Evolutionary conservation across 805 yeast species (phyloP), one percentile per base, ranked within the genome.

Genomic region (Starmerella floricola): DNA sequence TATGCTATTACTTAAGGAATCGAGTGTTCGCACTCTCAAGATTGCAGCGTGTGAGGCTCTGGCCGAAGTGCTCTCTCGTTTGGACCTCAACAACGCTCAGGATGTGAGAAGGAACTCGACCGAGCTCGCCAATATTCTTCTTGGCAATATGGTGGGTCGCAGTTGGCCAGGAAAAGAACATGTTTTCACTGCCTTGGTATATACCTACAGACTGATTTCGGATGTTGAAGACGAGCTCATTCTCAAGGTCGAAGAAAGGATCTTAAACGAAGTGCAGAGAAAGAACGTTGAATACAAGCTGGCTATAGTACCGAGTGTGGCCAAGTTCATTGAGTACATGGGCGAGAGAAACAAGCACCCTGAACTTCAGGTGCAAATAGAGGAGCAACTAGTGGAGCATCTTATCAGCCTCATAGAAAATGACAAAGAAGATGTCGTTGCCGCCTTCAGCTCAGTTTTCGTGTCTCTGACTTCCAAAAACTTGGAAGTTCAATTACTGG

Each of bases 141-240:
- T 81, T 15, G 69, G 68, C 23, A 74, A 93, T 0, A 67, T 77
- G 42, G 66, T 69, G 42, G 95, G 95, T 1, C 73, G 93, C 46
- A 72, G 88, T 8, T 88, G 95, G 91, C 68, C 69, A 13, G 97
- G 96, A 5, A 88, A 88, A 54, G 95, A 86, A 51, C 60, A 67
- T 23, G 70, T 91, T 1, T 63, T 85, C 16, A 75, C 74, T 29
- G 82, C 95, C 0, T 62, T 87, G 41, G 79, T 82, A 0, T 61
- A 73, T 1, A 65, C 81, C 8, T 43, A 36, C 30, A 3, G 26
- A 55, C 78, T 0, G 54, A 75, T 8, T 60, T 65, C 36, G 52
- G 50, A 0, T 63, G 19, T 10, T 15, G 23, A 23, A 3, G 56
- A 34, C 50, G 77, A 12, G 17, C 28, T 6, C 0, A 34, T 73